phyloP scores from a whole-genome alignment of 345 rosid genomes.

The Linum usitatissimum region DNA sequence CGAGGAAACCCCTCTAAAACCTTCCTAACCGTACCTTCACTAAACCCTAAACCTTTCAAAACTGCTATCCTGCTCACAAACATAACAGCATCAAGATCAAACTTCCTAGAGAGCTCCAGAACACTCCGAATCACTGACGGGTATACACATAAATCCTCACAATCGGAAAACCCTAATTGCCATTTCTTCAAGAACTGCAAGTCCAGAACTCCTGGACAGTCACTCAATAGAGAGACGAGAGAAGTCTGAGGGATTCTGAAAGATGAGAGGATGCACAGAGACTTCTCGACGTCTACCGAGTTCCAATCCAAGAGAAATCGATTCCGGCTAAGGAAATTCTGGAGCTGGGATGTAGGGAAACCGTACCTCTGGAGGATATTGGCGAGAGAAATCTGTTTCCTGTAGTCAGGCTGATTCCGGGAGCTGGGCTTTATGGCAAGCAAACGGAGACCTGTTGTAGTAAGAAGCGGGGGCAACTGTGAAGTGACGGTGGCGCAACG shows the following conservation, averaged over 20 bases:
- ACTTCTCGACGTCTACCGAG: slow-evolving; percentile 34
- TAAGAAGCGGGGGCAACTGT: background rate
- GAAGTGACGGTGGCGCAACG: background rate
- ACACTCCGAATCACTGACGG: slow-evolving; percentile 33
- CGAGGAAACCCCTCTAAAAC: slow-evolving; percentile 46
- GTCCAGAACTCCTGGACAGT: slow-evolving; percentile 61
- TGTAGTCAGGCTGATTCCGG: slow-evolving; percentile 22
- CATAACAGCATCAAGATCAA: slow-evolving; percentile 37
- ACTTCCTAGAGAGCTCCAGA: slow-evolving; percentile 41
- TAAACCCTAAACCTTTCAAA: slow-evolving; percentile 56
- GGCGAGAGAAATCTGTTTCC: slow-evolving; percentile 41
- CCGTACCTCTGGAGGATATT: slow-evolving; percentile 62
- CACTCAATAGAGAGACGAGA: slow-evolving; percentile 38
- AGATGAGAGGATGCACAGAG: slow-evolving; percentile 44
- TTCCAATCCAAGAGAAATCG: slow-evolving; percentile 32
- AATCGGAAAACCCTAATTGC: slow-evolving; percentile 25
- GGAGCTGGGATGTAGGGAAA: slow-evolving; percentile 46
- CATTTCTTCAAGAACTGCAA: slow-evolving; percentile 49
- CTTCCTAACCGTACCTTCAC: slow-evolving; percentile 33
- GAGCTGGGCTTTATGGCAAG: slow-evolving; percentile 14
- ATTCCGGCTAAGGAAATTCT: slow-evolving; percentile 35
- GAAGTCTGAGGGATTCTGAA: slow-evolving; percentile 42
- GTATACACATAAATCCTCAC: slow-evolving; percentile 18
- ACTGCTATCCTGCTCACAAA: slow-evolving; percentile 21
- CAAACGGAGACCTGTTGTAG: slow-evolving; percentile 2